These are phyloP conservation scores for Lachancea quebecensis DNA, from an alignment of 805 yeast genomes.

Conservation along the genomic window DNA sequence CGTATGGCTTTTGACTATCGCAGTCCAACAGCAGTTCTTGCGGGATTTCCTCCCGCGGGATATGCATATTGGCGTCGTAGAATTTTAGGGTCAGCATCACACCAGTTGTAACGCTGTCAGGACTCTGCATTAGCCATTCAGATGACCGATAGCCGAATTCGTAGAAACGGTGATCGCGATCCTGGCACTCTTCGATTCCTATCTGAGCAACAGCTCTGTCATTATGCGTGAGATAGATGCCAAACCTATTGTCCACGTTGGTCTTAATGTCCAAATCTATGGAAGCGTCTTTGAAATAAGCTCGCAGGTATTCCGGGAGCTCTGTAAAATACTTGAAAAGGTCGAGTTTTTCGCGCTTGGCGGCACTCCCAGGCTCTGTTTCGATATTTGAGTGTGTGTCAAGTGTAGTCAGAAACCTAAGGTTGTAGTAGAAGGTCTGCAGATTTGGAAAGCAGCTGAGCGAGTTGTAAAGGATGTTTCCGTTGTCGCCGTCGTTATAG, in stretches of 20 bases:
- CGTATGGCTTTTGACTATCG: conserved; percentile 2
- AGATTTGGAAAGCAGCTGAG: conserved; percentile 23
- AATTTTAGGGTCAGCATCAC: conserved; percentile 24
- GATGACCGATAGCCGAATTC: conserved; percentile 22
- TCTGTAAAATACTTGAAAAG: conserved; percentile 31
- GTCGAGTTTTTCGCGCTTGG: conserved; percentile 21
- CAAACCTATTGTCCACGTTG: conserved; percentile 26
- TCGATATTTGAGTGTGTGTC: conserved; percentile 29
- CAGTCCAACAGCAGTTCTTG: conserved; percentile 16
- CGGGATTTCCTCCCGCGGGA: conserved; percentile 23
- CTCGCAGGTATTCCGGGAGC: conserved; percentile 17
- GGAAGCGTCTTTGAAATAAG: conserved; percentile 16
- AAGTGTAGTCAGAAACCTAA: conserved; percentile 27
- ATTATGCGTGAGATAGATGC: conserved; percentile 20
- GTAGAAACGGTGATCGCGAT: conserved; percentile 20
- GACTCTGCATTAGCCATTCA: conserved; percentile 27
- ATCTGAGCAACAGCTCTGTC: conserved; percentile 19
- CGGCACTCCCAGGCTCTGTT: conserved; percentile 18
- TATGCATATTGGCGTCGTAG: conserved; percentile 11
- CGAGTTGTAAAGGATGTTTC: conserved; percentile 28
- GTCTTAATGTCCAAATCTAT: conserved; percentile 16
- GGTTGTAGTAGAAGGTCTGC: conserved; percentile 28
- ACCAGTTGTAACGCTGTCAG: conserved; percentile 25
- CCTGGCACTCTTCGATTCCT: conserved; percentile 19
- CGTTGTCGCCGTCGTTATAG: conserved; percentile 18